A percentile compares a stretch with the other conserved stretches of the same genome.
Evolutionary conservation across 257 asterid species (phyloP).

Genomic region (Verbena officinalis): DNA sequence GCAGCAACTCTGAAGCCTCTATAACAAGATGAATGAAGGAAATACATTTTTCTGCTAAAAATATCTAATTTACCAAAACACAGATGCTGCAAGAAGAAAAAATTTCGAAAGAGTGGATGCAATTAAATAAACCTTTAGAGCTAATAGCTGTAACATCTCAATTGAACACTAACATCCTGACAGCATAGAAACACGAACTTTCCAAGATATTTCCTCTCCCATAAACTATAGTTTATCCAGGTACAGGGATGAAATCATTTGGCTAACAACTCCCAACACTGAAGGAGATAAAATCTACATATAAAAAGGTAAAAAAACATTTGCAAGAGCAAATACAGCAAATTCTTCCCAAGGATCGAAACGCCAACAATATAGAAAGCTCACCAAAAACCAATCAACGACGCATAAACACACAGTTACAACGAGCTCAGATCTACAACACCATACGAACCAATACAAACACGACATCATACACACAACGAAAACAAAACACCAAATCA

Average conservation of each 20-base stretch:
- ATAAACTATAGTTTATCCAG: too few species aligned
- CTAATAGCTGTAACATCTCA: too few species aligned
- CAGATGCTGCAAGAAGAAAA: background rate
- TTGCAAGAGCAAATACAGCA: background rate
- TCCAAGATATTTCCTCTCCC: too few species aligned
- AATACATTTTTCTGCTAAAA: background rate
- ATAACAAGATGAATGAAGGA: slow-evolving; percentile 45
- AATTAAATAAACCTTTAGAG: too few species aligned
- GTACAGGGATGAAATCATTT: background rate
- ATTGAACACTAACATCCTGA: too few species aligned
- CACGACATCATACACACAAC: background rate
- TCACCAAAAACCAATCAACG: background rate
- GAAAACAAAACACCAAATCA: slow-evolving; percentile 4
- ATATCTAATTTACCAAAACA: background rate
- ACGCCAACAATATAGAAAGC: background rate
- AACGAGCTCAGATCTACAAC: slow-evolving; percentile 35
- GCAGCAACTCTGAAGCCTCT: slow-evolving; percentile 66
- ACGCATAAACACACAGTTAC: background rate
- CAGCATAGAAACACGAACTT: too few species aligned
- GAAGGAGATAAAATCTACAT: background rate
- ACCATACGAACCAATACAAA: background rate
- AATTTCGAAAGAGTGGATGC: too few species aligned
- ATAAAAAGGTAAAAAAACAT: background rate
- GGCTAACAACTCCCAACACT: background rate
- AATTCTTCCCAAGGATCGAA: background rate